Base-by-base conservation (phyloP, 2,329 filamentous ascomycete species). In the Neophaeococcomyces mojaviensis region DNA sequence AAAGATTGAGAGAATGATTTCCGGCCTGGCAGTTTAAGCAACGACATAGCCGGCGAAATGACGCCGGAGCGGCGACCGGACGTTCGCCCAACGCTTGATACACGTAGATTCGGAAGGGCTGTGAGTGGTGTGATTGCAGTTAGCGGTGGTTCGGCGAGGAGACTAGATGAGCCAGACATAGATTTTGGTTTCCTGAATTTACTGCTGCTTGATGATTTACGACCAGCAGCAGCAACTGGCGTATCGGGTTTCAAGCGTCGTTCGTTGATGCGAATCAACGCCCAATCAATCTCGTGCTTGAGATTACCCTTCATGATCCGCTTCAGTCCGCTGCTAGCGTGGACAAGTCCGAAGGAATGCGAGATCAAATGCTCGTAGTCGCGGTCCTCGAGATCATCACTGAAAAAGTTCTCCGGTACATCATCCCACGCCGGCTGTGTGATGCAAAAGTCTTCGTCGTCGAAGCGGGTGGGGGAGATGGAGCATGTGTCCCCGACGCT, bases 241-340 rank as follows among this genome's bases (percentile, higher is more conserved):
- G 59, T 44, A 61, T 79, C 76, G 0, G 76, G 71, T 2, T 90
- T 86, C 12, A 82, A 69, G 1, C 90, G 79, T 9, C 82, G 76
- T 3, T 82, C 72, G 9, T 83, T 71, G 52, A 97, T 86, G 55
- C 86, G 80, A 56, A 97, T 88, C 2, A 97, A 70, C 0, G 89
- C 88, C 90, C 90, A 97, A 64, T 97, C 90, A 36, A 97, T 88
- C 64, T 97, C 90, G 61, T 96, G 90, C 4, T 86, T 72, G 19
- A 94, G 69, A 3, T 83, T 81, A 50, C 84, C 74, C 49, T 82
- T 76, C 42, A 72, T 75, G 61, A 85, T 82, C 24, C 90, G 80
- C 3, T 88, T 81, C 48, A 97, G 84, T 5, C 90, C 90, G 18
- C 88, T 95, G 0, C 88, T 94, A 0, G 90, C 90, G 58, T 94